phyloP scores from a whole-genome alignment of 306 rosid species.

The Ceratonia siliqua region DNA sequence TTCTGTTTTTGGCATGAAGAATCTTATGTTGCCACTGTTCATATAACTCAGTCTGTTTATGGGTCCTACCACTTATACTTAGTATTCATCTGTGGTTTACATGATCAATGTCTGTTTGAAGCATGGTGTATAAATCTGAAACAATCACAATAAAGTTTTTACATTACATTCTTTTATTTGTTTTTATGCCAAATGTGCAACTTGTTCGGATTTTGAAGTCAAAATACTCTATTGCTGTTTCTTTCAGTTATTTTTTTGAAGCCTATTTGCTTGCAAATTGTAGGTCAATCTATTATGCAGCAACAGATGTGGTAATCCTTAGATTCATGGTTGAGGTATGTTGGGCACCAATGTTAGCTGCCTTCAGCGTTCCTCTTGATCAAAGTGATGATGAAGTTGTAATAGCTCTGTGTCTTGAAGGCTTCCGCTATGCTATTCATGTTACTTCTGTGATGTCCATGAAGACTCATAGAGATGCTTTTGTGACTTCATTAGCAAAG shows the following conservation, averaged over 20 bases:
- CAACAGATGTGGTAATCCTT: conserved; percentile 88
- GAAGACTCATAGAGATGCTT: conserved; percentile 97
- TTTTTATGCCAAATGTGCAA: neutral
- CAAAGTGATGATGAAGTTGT: conserved; percentile 88
- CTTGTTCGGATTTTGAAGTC: conserved; percentile 26
- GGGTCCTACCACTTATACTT: conserved; percentile 5
- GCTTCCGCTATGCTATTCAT: conserved; percentile 82
- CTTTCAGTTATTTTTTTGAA: conserved; percentile 19
- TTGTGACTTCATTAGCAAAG: conserved; percentile 92
- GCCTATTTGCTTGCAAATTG: conserved; percentile 44
- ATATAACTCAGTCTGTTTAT: conserved; percentile 19
- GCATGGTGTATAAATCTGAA: conserved; percentile 23
- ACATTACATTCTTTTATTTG: neutral
- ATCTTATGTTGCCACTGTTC: conserved; percentile 14
- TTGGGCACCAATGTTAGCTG: conserved; percentile 99
- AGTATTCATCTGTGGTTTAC: conserved; percentile 20
- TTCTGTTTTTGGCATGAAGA: conserved; percentile 21
- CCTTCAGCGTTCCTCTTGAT: conserved; percentile 94
- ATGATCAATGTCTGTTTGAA: conserved; percentile 20
- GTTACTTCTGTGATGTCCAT: conserved; percentile 96
- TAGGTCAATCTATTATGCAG: conserved; percentile 97
- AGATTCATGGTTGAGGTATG: conserved; percentile 97
- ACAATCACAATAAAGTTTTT: neutral
- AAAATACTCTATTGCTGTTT: neutral
- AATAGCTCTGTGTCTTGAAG: conserved; percentile 82